Percentiles rank a stretch among this genome's conserved stretches.
These are phyloP conservation scores for Eimeria necatrix DNA, from an alignment of 169 alveolate species.

Conservation along the genomic window DNA sequence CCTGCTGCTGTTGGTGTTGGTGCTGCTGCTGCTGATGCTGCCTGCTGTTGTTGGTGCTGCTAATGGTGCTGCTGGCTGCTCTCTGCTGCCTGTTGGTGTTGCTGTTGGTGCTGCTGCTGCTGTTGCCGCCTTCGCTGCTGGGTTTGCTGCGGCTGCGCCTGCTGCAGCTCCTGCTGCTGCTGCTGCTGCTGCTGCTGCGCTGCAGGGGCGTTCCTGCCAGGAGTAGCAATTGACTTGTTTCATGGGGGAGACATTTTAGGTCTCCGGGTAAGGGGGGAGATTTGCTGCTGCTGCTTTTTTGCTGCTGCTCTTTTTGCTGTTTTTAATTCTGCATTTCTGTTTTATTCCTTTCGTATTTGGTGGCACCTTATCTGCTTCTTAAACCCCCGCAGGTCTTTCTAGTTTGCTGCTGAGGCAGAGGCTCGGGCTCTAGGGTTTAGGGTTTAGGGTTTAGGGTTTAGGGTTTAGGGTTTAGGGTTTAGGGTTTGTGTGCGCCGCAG, in stretches of 20 bases:
- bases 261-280: constrained; percentile 52
- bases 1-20: no score
- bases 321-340: no score
- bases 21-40: no score
- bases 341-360: no score
- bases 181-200: background rate
- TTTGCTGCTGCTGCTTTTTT: background rate
- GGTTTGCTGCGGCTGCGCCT: no score
- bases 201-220: constrained; percentile 79
- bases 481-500: constrained; percentile 5
- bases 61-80: background rate
- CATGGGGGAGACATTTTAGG: constrained; percentile 74
- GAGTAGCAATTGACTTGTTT: constrained; percentile 69
- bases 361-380: no score
- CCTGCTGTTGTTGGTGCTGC: background rate
- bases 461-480: background rate
- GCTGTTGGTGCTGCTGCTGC: no score
- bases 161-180: no score
- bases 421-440: background rate
- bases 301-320: background rate
- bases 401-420: background rate
- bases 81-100: no score
- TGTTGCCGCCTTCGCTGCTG: no score
- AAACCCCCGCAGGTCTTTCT: background rate
- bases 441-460: background rate